Evolutionary conservation across 1,284 basidiomycete genomes (phyloP).

Genomic region (Austroboletus olivaceoglutinosus): DNA sequence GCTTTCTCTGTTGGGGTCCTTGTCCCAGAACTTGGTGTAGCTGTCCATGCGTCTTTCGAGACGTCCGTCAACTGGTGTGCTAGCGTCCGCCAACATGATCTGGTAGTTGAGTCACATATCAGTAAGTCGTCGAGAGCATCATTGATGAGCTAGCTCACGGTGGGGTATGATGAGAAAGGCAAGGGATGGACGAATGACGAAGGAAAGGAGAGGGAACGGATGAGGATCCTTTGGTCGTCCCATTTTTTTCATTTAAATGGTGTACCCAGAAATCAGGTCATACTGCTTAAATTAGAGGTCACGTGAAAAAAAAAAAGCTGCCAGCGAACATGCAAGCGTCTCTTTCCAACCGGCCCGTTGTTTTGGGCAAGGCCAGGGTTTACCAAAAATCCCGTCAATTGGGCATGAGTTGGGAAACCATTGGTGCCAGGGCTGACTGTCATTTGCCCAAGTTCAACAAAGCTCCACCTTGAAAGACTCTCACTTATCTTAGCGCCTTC

Average conservation of each 20-base stretch:
- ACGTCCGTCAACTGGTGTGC: slow-evolving; percentile 62
- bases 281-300: not conserved
- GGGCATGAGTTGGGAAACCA: no score
- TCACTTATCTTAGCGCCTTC: no score
- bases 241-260: slow-evolving; percentile 12
- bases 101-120: not conserved
- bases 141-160: not conserved
- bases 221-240: not conserved
- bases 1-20: slow-evolving; percentile 75
- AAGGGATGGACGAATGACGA: not conserved
- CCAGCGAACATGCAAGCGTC: no score
- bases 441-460: no score
- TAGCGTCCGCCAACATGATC: slow-evolving; percentile 5
- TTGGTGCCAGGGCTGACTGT: no score
- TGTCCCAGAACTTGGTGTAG: slow-evolving; percentile 95
- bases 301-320: not conserved
- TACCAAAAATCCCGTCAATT: no score
- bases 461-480: no score
- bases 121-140: not conserved
- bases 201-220: not conserved
- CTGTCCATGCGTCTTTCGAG: slow-evolving; percentile 81
- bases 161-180: not conserved
- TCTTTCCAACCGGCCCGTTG: no score
- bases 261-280: slow-evolving; percentile 18
- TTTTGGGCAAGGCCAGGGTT: not conserved